Evolutionary conservation across 2,329 filamentous ascomycete genomes (phyloP), one percentile per base, ranked within the genome.

Genomic region (Cyphellophora europaea): DNA sequence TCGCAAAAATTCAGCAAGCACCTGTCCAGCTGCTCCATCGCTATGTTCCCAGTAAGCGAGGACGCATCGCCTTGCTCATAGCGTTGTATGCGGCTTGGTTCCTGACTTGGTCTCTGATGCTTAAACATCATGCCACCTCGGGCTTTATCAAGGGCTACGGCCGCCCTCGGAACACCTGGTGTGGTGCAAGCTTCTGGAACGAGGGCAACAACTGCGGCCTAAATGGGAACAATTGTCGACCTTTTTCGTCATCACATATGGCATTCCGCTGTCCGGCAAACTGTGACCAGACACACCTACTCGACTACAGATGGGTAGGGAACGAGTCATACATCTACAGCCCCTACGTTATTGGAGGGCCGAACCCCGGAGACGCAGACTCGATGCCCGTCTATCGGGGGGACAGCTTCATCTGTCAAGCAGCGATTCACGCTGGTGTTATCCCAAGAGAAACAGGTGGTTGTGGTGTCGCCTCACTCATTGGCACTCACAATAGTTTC

Each of bases 321-420:
- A 65, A 67, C 32, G 50, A 65, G 34, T 62, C 65, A 1, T 58
- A 71, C 45, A 65, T 67, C 39, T 74, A 74, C 44, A 59, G 62
- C 38, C 52, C 61, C 2, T 55, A 72, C 12, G 65, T 75, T 1
- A 57, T 75, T 16, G 71, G 71, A 19, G 71, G 71, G 2, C 57
- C 63, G 2, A 46, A 54, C 12, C 50, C 53, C 0, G 52, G 52
- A 11, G 56, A 57, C 4, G 51, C 58, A 2, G 54, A 58, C 5
- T 48, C 48, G 1, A 61, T 64, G 33, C 71, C 79, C 0, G 66
- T 82, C 14, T 96, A 96, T 56, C 81, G 91, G 12, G 86, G 82
- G 6, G 87, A 94, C 58, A 93, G 85, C 11, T 93, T 84, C 59
- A 79, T 94, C 36, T 94, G 87, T 53, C 79, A 77, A 39, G 72